A percentile compares a stretch with the other conserved stretches of the same genome.
Conservation (phyloP, 768 basidiomycete genomes). For the Pholiota microspora region DNA sequence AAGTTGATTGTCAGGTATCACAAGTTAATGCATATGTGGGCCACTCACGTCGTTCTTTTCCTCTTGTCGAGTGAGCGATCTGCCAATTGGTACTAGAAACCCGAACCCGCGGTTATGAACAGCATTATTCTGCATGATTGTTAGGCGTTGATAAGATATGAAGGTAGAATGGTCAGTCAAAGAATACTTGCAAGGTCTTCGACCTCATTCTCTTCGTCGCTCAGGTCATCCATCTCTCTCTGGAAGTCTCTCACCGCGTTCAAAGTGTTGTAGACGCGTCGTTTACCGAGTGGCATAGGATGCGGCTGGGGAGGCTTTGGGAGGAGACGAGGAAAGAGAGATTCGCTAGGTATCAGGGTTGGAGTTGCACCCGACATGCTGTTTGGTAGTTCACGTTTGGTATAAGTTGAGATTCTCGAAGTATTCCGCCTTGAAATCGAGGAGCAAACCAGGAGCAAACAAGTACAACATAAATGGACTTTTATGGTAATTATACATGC, state of each 20-base stretch:
- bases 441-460: background rate
- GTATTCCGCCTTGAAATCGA: too few relatives aligned
- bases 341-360: constrained; percentile 69
- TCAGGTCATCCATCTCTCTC: constrained; percentile 79
- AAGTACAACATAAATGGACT: background rate
- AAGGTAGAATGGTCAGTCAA: background rate
- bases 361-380: constrained; percentile 56
- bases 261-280: constrained; percentile 53
- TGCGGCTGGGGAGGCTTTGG: constrained; percentile 66
- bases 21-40: constrained; percentile 2
- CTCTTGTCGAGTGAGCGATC: constrained; percentile 70
- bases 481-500: too few relatives aligned
- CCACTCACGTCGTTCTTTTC: constrained; percentile 78
- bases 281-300: constrained; percentile 54
- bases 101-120: constrained; percentile 66
- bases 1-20: background rate
- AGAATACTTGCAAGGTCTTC: constrained; percentile 60
- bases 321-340: constrained; percentile 61
- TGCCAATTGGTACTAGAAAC: constrained; percentile 73
- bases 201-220: constrained; percentile 81
- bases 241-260: constrained; percentile 66
- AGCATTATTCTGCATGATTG: constrained; percentile 42
- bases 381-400: too few relatives aligned
- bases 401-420: too few relatives aligned
- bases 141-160: constrained; percentile 6